A percentile compares a stretch with the other conserved stretches of the same genome.
Conservation (phyloP, 148 eudicot genomes). For the Talinum fruticosum region DNA sequence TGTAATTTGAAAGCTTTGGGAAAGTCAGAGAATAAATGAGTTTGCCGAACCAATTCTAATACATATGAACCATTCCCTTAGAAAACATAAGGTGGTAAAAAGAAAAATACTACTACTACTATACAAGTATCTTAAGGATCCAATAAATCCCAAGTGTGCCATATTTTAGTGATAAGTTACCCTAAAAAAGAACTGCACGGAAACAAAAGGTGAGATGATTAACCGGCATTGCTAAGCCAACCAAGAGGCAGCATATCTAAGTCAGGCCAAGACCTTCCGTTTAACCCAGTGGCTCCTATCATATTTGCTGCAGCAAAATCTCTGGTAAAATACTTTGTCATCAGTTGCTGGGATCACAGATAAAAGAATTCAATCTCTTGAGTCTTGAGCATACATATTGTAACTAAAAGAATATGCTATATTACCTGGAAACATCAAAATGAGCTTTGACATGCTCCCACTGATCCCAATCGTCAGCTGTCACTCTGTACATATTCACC, state of each 20-base stretch:
- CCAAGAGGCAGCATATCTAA: not conserved
- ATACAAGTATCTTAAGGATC: not conserved
- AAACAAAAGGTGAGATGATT: not conserved
- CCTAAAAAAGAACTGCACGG: not conserved
- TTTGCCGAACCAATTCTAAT: not conserved
- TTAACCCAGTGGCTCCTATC: not conserved
- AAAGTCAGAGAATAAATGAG: not conserved
- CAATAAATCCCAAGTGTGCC: not conserved
- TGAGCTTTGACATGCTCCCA: not conserved
- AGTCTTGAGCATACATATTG: not conserved
- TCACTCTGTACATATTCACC: not conserved
- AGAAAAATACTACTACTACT: not conserved
- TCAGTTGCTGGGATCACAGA: not conserved
- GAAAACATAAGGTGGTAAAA: not conserved
- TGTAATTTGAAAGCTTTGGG: not conserved
- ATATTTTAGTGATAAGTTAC: not conserved
- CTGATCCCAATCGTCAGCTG: not conserved
- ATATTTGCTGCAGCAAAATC: not conserved
- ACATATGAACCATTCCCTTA: not conserved
- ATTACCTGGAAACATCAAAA: not conserved
- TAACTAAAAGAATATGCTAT: too few relatives aligned
- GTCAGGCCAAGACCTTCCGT: not conserved
- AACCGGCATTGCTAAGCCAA: not conserved
- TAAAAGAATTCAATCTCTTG: not conserved
- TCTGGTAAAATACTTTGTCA: not conserved